A percentile compares a stretch with the other conserved stretches of the same genome.
Evolutionary conservation across 2,329 filamentous ascomycete species (phyloP).

Genomic region (Remersonia thermophila): DNA sequence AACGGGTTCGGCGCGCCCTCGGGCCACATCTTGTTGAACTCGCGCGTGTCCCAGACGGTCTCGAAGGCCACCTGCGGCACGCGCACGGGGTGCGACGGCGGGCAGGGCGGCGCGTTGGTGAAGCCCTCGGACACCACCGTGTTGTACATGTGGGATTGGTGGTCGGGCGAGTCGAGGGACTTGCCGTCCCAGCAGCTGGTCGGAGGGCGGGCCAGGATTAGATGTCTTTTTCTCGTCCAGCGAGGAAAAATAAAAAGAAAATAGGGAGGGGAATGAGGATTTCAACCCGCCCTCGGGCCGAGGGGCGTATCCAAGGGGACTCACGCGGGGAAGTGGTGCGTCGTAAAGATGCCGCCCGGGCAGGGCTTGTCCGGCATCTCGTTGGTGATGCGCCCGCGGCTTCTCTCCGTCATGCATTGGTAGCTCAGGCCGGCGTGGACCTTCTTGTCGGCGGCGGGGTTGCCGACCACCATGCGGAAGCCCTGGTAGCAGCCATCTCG

Average conservation of each 20-base stretch:
- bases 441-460: constrained; percentile 5
- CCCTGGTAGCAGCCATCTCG: constrained; percentile 4
- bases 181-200: constrained; percentile 40
- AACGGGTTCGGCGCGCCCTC: constrained; percentile 17
- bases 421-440: constrained; percentile 11
- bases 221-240: no score
- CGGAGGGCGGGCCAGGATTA: no score
- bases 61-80: constrained; percentile 27
- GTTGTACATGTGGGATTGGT: constrained; percentile 25
- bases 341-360: constrained; percentile 28
- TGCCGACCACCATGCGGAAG: constrained; percentile 33
- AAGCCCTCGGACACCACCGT: constrained; percentile 16
- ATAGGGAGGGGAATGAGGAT: not conserved
- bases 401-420: constrained; percentile 10
- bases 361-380: constrained; percentile 13
- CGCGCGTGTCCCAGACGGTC: constrained; percentile 25
- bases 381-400: constrained; percentile 8
- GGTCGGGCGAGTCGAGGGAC: constrained; percentile 28
- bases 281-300: not conserved
- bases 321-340: constrained; percentile 31
- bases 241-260: not conserved
- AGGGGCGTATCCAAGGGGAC: no score
- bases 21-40: constrained; percentile 21
- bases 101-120: constrained; percentile 16
- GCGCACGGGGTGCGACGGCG: constrained; percentile 23